Conservation (phyloP, 495 filamentous ascomycete species). For the Aspergillus incahuasiensis region DNA sequence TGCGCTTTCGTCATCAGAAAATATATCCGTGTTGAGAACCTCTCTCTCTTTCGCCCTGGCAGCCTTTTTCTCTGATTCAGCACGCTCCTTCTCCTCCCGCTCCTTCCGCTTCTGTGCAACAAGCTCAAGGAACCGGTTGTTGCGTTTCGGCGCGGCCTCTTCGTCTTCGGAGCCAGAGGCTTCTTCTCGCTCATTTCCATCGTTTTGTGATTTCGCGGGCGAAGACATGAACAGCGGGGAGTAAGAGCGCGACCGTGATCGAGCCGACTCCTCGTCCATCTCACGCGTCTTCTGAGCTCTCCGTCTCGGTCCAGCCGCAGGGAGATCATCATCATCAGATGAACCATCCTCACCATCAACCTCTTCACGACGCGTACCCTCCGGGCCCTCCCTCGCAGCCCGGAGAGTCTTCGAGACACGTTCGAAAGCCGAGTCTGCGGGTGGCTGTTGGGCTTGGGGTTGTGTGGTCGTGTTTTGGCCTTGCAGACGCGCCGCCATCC, state of each 20-base stretch:
- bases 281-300: slow-evolving; percentile 17
- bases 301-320: slow-evolving; percentile 28
- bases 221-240: slow-evolving; percentile 43
- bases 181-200: slow-evolving; percentile 11
- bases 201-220: slow-evolving; percentile 12
- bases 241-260: slow-evolving; percentile 24
- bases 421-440: slow-evolving; percentile 31
- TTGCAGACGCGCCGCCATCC: slow-evolving; percentile 67
- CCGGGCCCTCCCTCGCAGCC: slow-evolving; percentile 14
- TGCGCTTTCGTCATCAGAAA: slow-evolving; percentile 38
- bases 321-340: slow-evolving; percentile 40
- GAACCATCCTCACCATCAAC: slow-evolving; percentile 8
- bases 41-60: slow-evolving; percentile 32
- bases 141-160: slow-evolving; percentile 45
- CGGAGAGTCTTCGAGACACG: slow-evolving; percentile 30
- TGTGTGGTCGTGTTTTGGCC: slow-evolving; percentile 30
- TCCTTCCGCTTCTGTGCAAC: slow-evolving; percentile 67
- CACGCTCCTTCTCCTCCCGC: slow-evolving; percentile 58
- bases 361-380: slow-evolving; percentile 4
- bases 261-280: slow-evolving; percentile 8
- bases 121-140: slow-evolving; percentile 60
- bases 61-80: slow-evolving; percentile 52
- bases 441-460: slow-evolving; percentile 6
- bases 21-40: slow-evolving; percentile 34
- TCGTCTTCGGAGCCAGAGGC: slow-evolving; percentile 30